Percentiles rank a stretch among this genome's conserved stretches.
These are phyloP conservation scores for Penicillium crystallinum DNA, from an alignment of 495 filamentous ascomycete genomes.

Conservation along the genomic window DNA sequence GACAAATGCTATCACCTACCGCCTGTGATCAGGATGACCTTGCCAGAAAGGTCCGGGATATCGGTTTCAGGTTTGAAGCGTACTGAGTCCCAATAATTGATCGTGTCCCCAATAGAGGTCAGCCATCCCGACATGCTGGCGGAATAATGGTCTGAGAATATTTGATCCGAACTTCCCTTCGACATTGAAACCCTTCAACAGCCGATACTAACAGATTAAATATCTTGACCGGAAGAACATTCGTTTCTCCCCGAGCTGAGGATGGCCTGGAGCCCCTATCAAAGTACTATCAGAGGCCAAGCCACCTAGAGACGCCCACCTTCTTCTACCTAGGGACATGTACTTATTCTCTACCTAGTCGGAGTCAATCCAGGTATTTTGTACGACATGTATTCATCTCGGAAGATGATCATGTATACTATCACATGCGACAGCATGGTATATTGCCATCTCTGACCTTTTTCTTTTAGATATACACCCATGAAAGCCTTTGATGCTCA, in stretches of 20 bases:
- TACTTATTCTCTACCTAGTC: too few species aligned
- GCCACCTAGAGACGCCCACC: too few species aligned
- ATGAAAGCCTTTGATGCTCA: too few species aligned
- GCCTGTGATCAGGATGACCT: slow-evolving; percentile 53
- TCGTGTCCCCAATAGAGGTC: slow-evolving; percentile 17
- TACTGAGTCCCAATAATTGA: slow-evolving; percentile 25
- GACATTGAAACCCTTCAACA: neutral
- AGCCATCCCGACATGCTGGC: slow-evolving; percentile 19
- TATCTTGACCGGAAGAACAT: neutral
- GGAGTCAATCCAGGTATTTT: too few species aligned
- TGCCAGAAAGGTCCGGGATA: slow-evolving; percentile 48
- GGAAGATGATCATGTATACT: too few species aligned
- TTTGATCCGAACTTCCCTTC: neutral
- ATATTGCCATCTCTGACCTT: too few species aligned
- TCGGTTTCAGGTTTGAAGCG: slow-evolving; percentile 40
- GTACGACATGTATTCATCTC: too few species aligned
- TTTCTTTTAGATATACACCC: too few species aligned
- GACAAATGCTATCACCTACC: slow-evolving; percentile 30
- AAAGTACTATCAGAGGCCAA: neutral
- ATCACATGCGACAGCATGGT: too few species aligned
- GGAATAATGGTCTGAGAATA: neutral
- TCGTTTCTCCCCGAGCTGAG: neutral
- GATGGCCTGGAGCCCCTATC: too few species aligned
- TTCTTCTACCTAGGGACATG: too few species aligned
- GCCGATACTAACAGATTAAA: neutral